Base-by-base conservation (phyloP, 495 filamentous ascomycete genomes). In the Neurospora terricola region DNA sequence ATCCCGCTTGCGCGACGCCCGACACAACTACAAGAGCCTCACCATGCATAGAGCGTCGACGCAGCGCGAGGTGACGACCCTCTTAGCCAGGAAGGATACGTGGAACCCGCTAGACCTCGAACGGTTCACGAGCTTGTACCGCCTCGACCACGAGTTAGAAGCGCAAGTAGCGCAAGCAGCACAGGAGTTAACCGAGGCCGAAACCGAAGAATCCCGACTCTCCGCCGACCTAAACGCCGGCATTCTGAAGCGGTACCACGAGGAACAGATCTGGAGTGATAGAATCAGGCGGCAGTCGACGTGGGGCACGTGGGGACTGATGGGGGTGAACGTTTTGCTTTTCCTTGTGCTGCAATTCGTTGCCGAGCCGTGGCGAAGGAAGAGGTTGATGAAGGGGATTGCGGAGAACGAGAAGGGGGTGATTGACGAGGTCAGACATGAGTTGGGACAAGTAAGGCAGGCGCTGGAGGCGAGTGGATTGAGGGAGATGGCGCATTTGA, bases 181-280 rank as follows among this genome's bases (percentile, higher is more conserved):
- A 72, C 88, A 91, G 34, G 87, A 86, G 18, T 83, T 98, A 69
- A 86, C 89, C n/a, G 83, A 86, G 43, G 89, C 92, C 0, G 96
- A 99, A 81, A 85, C 88, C 48, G 88, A 91, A 39, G 89, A 94
- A 14, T 91, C 96, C 5, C 82, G 90, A 93, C 68, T 93, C 2
- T 87, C 90, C 36, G 86, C 89, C 9, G 87, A 89, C 77, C 83
- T 99, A 69, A 93, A 90, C 78, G 88, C 90, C 45, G 88, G 88
- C 42, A 98, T 98, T 73, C 84, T 98, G 39, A 90, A 90, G 38
- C 90, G 96, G 37, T 99, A 99, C 83, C 96, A 99, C 82, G 96
- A 99, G 82, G 96, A 99, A 82, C 96, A 99, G 85, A 97, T 99
- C 68, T 99, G 96, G 96, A 95, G 92, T 77, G 96, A 99, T 78